A percentile compares a stretch with the other conserved stretches of the same genome.
Conservation (phyloP, 257 asterid species). For the Scutellaria galericulata region DNA sequence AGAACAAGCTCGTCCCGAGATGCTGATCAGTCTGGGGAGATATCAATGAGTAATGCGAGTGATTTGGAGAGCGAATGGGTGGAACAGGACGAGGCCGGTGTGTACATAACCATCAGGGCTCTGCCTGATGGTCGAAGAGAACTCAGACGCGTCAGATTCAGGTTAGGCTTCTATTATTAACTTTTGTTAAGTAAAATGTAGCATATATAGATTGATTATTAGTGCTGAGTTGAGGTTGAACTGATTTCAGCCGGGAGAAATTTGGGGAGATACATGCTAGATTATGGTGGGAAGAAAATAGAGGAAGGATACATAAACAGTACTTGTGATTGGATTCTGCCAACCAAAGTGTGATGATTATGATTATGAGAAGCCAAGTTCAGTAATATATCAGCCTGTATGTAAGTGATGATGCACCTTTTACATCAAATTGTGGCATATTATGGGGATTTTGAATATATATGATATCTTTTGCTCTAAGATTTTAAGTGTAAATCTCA, state of each 20-base stretch:
- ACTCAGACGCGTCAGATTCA: slow-evolving; percentile 95
- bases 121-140: slow-evolving; percentile 86
- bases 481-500: background rate
- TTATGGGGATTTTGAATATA: slow-evolving; percentile 34
- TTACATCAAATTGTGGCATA: slow-evolving; percentile 39
- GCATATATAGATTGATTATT: background rate
- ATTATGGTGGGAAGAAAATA: slow-evolving; percentile 93
- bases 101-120: slow-evolving; percentile 86
- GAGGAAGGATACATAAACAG: slow-evolving; percentile 82
- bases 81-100: slow-evolving; percentile 96
- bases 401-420: slow-evolving; percentile 30
- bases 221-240: slow-evolving; percentile 13
- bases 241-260: slow-evolving; percentile 74
- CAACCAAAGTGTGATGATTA: slow-evolving; percentile 2
- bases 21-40: slow-evolving; percentile 77
- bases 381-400: slow-evolving; percentile 12
- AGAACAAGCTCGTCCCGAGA: slow-evolving; percentile 82
- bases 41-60: slow-evolving; percentile 91
- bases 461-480: background rate
- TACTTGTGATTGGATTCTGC: slow-evolving; percentile 53
- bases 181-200: too few species aligned
- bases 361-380: slow-evolving; percentile 10
- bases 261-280: slow-evolving; percentile 86
- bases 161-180: slow-evolving; percentile 41
- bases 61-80: slow-evolving; percentile 93